Conservation (phyloP, 2,329 filamentous ascomycete genomes). For the Clonostachys rhizophaga region DNA sequence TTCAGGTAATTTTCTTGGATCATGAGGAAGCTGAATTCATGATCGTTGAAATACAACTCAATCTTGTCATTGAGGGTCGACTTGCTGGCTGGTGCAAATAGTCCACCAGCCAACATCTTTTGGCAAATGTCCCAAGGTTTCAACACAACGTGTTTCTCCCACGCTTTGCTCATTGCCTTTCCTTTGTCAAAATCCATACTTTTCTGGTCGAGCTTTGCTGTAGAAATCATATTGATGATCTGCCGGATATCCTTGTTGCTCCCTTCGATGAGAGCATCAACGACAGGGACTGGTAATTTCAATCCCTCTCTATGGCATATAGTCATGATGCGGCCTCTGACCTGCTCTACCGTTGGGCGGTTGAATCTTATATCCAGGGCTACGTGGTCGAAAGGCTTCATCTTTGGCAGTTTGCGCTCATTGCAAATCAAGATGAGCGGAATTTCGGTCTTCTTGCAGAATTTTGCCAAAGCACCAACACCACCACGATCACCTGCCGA, state of each 20-base stretch:
- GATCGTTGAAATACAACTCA: conserved; percentile 98
- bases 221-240: conserved; percentile 97
- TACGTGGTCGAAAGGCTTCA: conserved; percentile 93
- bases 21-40: conserved; percentile 97
- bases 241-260: conserved; percentile 95
- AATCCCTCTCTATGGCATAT: conserved; percentile 90
- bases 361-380: conserved; percentile 84
- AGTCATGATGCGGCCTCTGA: conserved; percentile 88
- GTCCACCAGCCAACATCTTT: conserved; percentile 83
- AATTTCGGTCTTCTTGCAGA: conserved; percentile 92
- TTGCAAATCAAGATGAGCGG: conserved; percentile 98
- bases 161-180: conserved; percentile 93
- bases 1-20: conserved; percentile 96
- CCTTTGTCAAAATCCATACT: conserved; percentile 79
- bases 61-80: conserved; percentile 94
- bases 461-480: conserved; percentile 87
- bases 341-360: conserved; percentile 84
- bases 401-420: conserved; percentile 86
- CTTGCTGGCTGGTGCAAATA: conserved; percentile 81
- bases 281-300: conserved; percentile 75
- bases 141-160: conserved; percentile 95
- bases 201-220: conserved; percentile 80
- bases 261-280: conserved; percentile 93
- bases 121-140: conserved; percentile 98
- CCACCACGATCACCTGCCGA: conserved; percentile 94